Percentiles rank a stretch among this genome's conserved stretches.
phyloP scores from a whole-genome alignment of 1,139 yeast genomes.

The Blastobotrys malaysiensis region DNA sequence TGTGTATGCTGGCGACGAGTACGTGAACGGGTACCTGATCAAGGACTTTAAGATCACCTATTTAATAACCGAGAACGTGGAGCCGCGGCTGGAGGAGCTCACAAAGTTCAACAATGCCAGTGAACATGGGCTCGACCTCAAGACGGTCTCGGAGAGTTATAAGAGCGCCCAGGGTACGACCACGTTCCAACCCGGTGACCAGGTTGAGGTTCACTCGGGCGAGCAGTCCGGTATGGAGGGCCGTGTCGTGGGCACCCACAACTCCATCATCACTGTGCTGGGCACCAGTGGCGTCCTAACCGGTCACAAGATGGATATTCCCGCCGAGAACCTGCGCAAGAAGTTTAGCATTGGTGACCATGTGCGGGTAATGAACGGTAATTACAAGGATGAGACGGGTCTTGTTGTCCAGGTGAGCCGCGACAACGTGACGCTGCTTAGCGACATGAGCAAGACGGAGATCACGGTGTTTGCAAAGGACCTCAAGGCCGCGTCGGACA shows the following conservation, averaged over 20 bases:
- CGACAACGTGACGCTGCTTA: constrained; percentile 82
- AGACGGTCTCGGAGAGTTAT: constrained; percentile 77
- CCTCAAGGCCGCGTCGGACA: constrained; percentile 49
- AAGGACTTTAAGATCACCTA: constrained; percentile 83
- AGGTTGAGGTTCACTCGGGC: constrained; percentile 86
- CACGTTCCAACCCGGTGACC: constrained; percentile 87
- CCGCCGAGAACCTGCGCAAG: constrained; percentile 75
- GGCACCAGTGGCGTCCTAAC: constrained; percentile 49
- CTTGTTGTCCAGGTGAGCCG: constrained; percentile 77
- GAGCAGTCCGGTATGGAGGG: constrained; percentile 92
- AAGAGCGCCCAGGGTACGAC: constrained; percentile 55
- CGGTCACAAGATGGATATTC: constrained; percentile 58
- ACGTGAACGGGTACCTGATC: constrained; percentile 77
- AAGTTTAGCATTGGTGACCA: constrained; percentile 91
- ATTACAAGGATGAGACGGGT: constrained; percentile 90
- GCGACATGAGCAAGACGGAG: constrained; percentile 84
- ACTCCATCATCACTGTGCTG: constrained; percentile 56
- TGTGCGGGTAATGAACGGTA: constrained; percentile 88
- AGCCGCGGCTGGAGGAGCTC: constrained; percentile 84
- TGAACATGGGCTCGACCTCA: constrained; percentile 77
- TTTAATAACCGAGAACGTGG: constrained; percentile 76
- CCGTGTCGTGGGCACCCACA: constrained; percentile 62
- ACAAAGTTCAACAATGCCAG: constrained; percentile 72
- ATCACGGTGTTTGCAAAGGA: constrained; percentile 90
- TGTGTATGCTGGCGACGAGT: constrained; percentile 80